phyloP scores from a whole-genome alignment of 345 rosid species.

The Crucihimalaya himalaica region DNA sequence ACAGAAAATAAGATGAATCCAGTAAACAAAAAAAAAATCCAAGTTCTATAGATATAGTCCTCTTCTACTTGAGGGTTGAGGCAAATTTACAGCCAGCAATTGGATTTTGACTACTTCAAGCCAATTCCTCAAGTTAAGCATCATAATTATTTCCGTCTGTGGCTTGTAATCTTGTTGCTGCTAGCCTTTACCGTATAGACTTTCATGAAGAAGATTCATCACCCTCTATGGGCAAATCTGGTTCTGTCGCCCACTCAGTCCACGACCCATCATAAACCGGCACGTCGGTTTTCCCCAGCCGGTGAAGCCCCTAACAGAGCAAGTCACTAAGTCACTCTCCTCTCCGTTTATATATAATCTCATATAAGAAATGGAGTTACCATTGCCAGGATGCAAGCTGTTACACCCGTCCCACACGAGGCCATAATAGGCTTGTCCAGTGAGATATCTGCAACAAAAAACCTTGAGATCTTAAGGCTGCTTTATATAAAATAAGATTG shows the following conservation, averaged over 20 bases:
- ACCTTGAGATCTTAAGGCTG: background rate
- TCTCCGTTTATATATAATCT: background rate
- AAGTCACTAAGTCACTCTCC: slow-evolving; percentile 5
- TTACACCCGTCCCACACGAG: slow-evolving; percentile 93
- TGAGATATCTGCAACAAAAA: slow-evolving; percentile 65
- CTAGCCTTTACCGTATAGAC: background rate
- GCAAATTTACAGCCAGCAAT: background rate
- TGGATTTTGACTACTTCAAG: slow-evolving; percentile 24
- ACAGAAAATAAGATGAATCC: slow-evolving; percentile 11
- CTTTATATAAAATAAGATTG: background rate
- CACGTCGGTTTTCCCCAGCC: slow-evolving; percentile 80
- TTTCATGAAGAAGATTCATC: slow-evolving; percentile 37
- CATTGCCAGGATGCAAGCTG: slow-evolving; percentile 89
- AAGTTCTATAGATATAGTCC: slow-evolving; percentile 18
- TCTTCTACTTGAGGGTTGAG: slow-evolving; percentile 19
- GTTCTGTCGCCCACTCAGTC: slow-evolving; percentile 94
- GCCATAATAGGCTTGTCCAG: slow-evolving; percentile 68
- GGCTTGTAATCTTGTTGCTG: slow-evolving; percentile 23
- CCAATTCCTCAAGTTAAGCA: slow-evolving; percentile 8
- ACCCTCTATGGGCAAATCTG: slow-evolving; percentile 60
- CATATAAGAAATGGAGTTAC: slow-evolving; percentile 43
- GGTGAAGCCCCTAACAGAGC: slow-evolving; percentile 75
- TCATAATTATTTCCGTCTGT: background rate
- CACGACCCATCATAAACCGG: slow-evolving; percentile 95
- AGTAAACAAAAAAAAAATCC: background rate